Conservation (phyloP, 176 grass and related monocot genomes). For the Chrysopogon serrulatus region DNA sequence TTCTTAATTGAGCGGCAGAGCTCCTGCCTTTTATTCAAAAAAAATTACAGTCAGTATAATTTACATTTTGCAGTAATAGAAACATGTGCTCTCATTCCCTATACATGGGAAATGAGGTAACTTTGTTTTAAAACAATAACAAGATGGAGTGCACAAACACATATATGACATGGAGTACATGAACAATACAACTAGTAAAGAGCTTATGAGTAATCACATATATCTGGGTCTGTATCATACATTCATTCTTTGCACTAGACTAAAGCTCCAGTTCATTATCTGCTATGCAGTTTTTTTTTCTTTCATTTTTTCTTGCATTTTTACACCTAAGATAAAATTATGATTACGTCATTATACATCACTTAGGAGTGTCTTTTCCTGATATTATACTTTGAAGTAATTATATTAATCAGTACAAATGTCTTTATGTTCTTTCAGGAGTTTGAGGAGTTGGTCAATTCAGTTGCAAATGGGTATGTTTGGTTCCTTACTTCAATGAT, state of each 20-base stretch:
- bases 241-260: not conserved
- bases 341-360: not conserved
- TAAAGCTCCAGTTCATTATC: not conserved
- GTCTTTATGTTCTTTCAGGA: constrained; percentile 27
- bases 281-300: not conserved
- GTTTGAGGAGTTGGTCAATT: constrained; percentile 6
- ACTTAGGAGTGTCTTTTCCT: not conserved
- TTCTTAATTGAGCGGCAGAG: too few relatives aligned
- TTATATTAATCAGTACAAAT: not conserved
- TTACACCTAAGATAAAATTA: not conserved
- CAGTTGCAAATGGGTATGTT: constrained; percentile 14
- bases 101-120: not conserved
- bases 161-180: not conserved
- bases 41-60: too few relatives aligned
- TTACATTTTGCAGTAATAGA: not conserved
- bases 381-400: not conserved
- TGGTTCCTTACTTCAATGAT: not conserved
- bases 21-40: too few relatives aligned
- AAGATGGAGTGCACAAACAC: not conserved
- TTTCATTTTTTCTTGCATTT: not conserved
- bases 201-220: not conserved
- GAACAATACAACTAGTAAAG: not conserved
- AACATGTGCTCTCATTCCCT: not conserved
- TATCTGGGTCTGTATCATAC: not conserved
- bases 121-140: not conserved